phyloP scores from a whole-genome alignment of 306 rosid genomes.

The Crotalaria pallida region DNA sequence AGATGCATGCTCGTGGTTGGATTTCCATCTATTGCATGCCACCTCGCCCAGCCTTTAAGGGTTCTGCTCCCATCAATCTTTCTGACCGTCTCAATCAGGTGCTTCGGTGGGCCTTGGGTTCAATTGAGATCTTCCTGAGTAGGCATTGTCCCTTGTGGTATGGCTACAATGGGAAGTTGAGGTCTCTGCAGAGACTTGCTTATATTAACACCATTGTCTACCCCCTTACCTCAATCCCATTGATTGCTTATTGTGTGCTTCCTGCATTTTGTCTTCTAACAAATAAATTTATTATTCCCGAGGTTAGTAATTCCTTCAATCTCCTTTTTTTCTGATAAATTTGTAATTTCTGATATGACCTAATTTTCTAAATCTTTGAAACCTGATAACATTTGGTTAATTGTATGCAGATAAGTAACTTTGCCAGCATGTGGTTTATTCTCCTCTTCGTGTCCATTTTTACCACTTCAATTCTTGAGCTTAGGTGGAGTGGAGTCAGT shows the following conservation, averaged over 20 bases:
- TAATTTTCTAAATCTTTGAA: not conserved
- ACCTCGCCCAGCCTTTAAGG: slow-evolving; percentile 96
- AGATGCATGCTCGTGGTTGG: slow-evolving; percentile 99
- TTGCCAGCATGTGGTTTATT: slow-evolving; percentile 97
- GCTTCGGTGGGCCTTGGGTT: slow-evolving; percentile 99
- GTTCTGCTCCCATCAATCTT: slow-evolving; percentile 99
- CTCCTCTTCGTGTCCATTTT: slow-evolving; percentile 88
- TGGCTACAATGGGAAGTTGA: slow-evolving; percentile 86
- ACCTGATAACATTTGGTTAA: slow-evolving; percentile 1
- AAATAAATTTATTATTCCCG: slow-evolving; percentile 92
- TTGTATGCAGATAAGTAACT: slow-evolving; percentile 86
- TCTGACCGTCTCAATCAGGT: slow-evolving; percentile 98
- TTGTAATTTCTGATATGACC: not conserved
- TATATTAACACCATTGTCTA: slow-evolving; percentile 95
- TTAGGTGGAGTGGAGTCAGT: slow-evolving; percentile 98
- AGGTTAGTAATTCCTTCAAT: slow-evolving; percentile 42
- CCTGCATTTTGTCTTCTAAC: slow-evolving; percentile 98
- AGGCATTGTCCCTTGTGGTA: slow-evolving; percentile 99
- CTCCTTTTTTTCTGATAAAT: slow-evolving; percentile 2
- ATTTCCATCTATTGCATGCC: slow-evolving; percentile 98
- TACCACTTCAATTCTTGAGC: slow-evolving; percentile 92
- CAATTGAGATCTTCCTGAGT: slow-evolving; percentile 94
- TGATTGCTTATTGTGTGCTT: slow-evolving; percentile 82
- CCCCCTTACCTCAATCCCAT: slow-evolving; percentile 88
- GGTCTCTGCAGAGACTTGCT: slow-evolving; percentile 75